Conservation (phyloP, 2,329 filamentous ascomycete genomes). For the Zalaria obscura region DNA sequence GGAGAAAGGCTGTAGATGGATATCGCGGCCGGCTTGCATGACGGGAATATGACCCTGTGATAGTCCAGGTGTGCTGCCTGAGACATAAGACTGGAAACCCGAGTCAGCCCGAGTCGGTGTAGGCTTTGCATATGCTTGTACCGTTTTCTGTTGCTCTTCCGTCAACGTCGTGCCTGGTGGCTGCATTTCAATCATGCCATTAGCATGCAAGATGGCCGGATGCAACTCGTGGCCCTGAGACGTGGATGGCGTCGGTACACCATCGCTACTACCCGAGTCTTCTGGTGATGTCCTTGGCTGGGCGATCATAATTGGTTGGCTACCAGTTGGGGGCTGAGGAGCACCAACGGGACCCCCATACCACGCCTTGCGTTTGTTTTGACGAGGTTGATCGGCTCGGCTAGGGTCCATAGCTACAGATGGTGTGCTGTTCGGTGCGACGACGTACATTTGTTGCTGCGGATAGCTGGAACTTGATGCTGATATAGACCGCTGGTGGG, state of each 20-base stretch:
- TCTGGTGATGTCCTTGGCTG: constrained; percentile 38
- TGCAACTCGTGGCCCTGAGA: constrained; percentile 35
- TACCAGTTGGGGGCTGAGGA: constrained; percentile 9
- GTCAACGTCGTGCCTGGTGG: constrained; percentile 20
- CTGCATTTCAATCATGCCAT: constrained; percentile 31
- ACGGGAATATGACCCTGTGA: constrained; percentile 10
- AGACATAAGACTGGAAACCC: constrained; percentile 16
- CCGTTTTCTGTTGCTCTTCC: constrained; percentile 26
- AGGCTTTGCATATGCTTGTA: constrained; percentile 13
- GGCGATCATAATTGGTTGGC: constrained; percentile 10
- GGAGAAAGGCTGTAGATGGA: constrained; percentile 12
- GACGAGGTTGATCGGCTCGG: constrained; percentile 28
- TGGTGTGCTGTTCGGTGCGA: constrained; percentile 14
- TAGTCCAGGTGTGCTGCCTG: constrained; percentile 2
- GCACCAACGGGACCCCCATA: constrained; percentile 43
- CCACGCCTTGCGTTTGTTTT: constrained; percentile 56
- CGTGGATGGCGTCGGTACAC: constrained; percentile 37
- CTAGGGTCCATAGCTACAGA: neutral
- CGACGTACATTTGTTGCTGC: constrained; percentile 22
- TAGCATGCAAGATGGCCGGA: constrained; percentile 37
- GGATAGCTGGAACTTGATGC: constrained; percentile 12
- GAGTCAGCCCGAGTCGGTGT: constrained; percentile 17
- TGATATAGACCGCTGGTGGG: neutral
- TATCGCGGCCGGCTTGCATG: constrained; percentile 18
- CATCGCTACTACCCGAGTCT: constrained; percentile 41